phyloP scores from a whole-genome alignment of 2,329 filamentous ascomycete species.

The Ploettnerulaceae sp. region DNA sequence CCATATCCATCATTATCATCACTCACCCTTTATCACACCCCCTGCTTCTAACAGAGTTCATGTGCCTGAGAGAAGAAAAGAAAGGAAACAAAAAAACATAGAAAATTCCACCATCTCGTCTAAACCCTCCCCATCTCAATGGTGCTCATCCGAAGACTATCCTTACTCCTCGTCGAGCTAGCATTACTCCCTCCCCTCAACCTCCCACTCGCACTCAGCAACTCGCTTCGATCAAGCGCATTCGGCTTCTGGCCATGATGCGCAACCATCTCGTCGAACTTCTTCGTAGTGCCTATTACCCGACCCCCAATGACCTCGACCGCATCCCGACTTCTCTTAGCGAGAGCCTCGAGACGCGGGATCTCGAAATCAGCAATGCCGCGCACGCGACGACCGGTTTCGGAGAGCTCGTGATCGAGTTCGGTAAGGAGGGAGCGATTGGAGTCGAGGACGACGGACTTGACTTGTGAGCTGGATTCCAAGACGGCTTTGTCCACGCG shows the following conservation, averaged over 20 bases:
- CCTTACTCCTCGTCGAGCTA: conserved; percentile 15
- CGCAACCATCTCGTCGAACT: conserved; percentile 24
- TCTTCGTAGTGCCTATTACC: conserved; percentile 21
- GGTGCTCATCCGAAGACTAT: conserved; percentile 7
- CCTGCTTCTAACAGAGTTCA: no score
- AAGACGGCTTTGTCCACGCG: conserved; percentile 24
- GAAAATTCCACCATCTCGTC: no score
- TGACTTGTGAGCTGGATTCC: conserved; percentile 22
- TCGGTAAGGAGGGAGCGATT: conserved; percentile 9
- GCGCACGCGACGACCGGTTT: conserved; percentile 19
- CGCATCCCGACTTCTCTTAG: conserved; percentile 14
- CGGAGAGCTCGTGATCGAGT: conserved; percentile 21
- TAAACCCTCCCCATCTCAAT: conserved; percentile 4
- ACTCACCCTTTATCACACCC: no score
- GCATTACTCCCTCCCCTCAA: conserved; percentile 19
- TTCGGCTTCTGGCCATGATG: conserved; percentile 12
- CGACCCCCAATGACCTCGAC: conserved; percentile 22
- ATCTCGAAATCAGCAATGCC: conserved; percentile 22
- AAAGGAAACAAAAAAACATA: no score
- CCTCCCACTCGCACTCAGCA: neutral
- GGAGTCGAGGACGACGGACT: conserved; percentile 18
- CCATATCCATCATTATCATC: no score
- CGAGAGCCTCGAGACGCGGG: conserved; percentile 17
- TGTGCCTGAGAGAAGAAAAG: no score
- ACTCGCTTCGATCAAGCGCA: neutral